Base-by-base conservation (phyloP, 2,329 filamentous ascomycete species). In the Penicillium brasilianum region DNA sequence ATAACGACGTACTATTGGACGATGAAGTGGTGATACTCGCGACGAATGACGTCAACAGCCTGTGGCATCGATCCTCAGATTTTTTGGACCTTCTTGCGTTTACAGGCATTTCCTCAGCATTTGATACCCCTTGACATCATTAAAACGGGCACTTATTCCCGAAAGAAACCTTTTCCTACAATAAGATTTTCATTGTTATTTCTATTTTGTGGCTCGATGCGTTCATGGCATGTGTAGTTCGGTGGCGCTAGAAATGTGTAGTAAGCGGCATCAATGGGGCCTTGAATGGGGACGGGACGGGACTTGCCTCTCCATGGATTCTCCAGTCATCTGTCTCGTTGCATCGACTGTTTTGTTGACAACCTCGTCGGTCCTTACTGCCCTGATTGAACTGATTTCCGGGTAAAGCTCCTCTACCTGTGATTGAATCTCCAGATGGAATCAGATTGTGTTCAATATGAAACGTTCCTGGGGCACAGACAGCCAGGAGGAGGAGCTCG, bases 401-500 rank as follows among this genome's bases (percentile, higher is more conserved):
- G 2, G 46, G 28, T 9, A 18, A 11, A 16, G 25, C 25, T 25
- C 10, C 9, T 34, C 34, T 7, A 7, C 7, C 36, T 0, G 28
- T n/a, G 11, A 14, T 39, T 36, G 20, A 16, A 39, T 11, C 13
- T 39, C 34, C 22, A 28, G 32, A 36, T 39, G 50, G 13, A 20
- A 11, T 14, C 39, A 8, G 14, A 20, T 30, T 7, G 4, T 32
- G 14, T 13, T 28, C 18, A 62, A 30, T 37, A 68, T 68, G 66
- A 68, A 68, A 50, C 64, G 66, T n/a, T 37, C 25, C 16, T 50
- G 28, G 18, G 64, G 50, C 59, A 53, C 44, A 14, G 57, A 60
- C 20, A 58, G 39, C 39, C 43, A 46, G 30, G 49, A 60, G 4
- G 20, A 41, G 22, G 43, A 61, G 16, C 11, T 25, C 25, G 22